Percentiles rank a stretch among this genome's conserved stretches.
Conservation (phyloP, 2,329 filamentous ascomycete species). For the Sphaerulina musiva region DNA sequence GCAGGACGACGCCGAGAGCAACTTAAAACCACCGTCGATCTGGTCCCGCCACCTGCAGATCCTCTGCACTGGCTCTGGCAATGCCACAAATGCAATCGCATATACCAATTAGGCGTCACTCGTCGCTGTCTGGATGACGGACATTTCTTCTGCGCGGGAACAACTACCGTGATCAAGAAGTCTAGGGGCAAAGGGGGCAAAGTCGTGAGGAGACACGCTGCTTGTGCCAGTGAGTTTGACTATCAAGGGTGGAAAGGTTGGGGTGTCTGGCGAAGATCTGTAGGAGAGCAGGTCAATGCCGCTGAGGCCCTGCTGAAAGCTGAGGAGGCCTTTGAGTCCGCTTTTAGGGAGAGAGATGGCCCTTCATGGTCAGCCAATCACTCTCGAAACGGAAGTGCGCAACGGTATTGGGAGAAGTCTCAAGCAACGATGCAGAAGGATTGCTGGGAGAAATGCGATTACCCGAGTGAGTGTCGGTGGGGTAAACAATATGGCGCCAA, state of each 20-base stretch:
- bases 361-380: neutral
- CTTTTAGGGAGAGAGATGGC: neutral
- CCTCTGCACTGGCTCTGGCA: slow-evolving; percentile 48
- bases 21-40: slow-evolving; percentile 15
- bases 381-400: neutral
- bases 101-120: slow-evolving; percentile 46
- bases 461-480: slow-evolving; percentile 43
- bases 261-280: slow-evolving; percentile 39
- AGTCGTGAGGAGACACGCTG: slow-evolving; percentile 32
- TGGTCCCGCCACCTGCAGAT: slow-evolving; percentile 26
- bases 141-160: slow-evolving; percentile 49
- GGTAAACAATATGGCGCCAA: slow-evolving; percentile 30
- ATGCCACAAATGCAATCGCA: slow-evolving; percentile 46
- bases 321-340: slow-evolving; percentile 11
- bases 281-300: slow-evolving; percentile 22
- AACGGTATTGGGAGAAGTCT: slow-evolving; percentile 4
- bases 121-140: slow-evolving; percentile 50
- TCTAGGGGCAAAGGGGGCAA: slow-evolving; percentile 30
- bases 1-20: slow-evolving; percentile 8
- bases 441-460: slow-evolving; percentile 43
- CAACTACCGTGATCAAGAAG: slow-evolving; percentile 35
- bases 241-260: slow-evolving; percentile 47
- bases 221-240: slow-evolving; percentile 49
- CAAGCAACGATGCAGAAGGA: slow-evolving; percentile 25
- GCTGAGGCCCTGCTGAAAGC: slow-evolving; percentile 21